Conservation (phyloP, 129 eudicot genomes). For the Flaveria brownii region DNA sequence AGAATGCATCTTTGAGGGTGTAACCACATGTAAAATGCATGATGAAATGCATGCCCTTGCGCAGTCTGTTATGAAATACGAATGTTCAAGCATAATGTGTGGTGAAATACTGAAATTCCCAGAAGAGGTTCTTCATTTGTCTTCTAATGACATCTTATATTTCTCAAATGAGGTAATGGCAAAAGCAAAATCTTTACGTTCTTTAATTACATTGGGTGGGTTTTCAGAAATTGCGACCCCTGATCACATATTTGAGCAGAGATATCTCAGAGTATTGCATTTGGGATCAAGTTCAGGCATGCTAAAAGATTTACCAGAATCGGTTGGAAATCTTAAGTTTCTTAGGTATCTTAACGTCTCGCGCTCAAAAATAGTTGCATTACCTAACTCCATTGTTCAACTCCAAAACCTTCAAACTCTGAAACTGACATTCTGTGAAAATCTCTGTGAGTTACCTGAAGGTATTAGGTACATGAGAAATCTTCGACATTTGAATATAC, state of each 20-base stretch:
- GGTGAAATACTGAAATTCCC: constrained; percentile 39
- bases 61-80: constrained; percentile 41
- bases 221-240: constrained; percentile 35
- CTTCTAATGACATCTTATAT: constrained; percentile 37
- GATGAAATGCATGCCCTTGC: constrained; percentile 42
- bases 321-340: constrained; percentile 38
- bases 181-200: constrained; percentile 39
- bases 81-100: constrained; percentile 38
- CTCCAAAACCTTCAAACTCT: constrained; percentile 42
- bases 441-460: constrained; percentile 35
- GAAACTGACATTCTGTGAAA: constrained; percentile 36
- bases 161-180: constrained; percentile 40
- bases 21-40: constrained; percentile 40
- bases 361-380: constrained; percentile 35
- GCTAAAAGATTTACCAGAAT: constrained; percentile 39
- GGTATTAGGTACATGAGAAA: constrained; percentile 40
- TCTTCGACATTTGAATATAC: constrained; percentile 38
- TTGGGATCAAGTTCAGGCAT: constrained; percentile 37
- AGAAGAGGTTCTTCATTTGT: constrained; percentile 43
- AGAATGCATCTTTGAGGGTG: constrained; percentile 37
- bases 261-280: constrained; percentile 40
- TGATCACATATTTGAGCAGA: constrained; percentile 37
- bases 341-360: constrained; percentile 42
- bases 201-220: constrained; percentile 32
- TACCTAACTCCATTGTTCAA: constrained; percentile 40